Base-by-base conservation (phyloP, 1,139 yeast genomes). In the Maudiozyma humilis region DNA sequence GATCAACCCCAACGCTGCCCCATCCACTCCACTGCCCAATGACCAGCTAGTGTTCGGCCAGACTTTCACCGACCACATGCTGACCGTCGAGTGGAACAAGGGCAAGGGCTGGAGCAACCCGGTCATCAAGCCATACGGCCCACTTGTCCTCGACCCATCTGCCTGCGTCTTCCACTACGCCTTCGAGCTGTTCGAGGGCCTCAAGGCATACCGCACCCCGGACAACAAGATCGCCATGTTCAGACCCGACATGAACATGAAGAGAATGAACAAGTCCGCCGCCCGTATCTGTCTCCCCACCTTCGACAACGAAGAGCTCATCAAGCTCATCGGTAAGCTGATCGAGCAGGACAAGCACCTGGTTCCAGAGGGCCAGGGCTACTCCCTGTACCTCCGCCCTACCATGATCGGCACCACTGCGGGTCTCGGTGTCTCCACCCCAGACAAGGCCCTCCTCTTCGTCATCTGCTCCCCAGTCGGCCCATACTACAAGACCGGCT, bases 391-490 rank as follows among this genome's bases (percentile, higher is more conserved):
- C 68, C 72, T 91, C 55, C 80, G 98, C 66, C 98, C 98, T 46
- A 86, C 96, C 33, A 67, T 91, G 72, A 91, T 91, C 56, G 97
- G 97, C 58, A 89, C 97, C 47, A 76, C 88, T 47, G 77, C 83
- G 38, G 82, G 85, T 40, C 73, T 91, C 47, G 98, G 98, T 51
- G 96, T 91, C 45, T 73, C 78, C 44, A 68, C 78, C 36, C 97
- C 97, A 42, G 75, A 77, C 55, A 80, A 72, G 56, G 97, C 97
- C 5, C 70, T 86, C 47, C 70, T 91, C 51, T 91, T 68, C 63
- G 85, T 88, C 42, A 88, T 91, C 66, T 83, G 91, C 32, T 85
- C 95, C 14, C 98, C 97, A 19, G 98, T 91, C 17, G 98, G 97
- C 27, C 96, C 97, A 33, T 77, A 76, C 66, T 85, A 84, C 71